A percentile compares a stretch with the other conserved stretches of the same genome.
Conservation (phyloP, 2,329 filamentous ascomycete genomes). For the Emergomyces pasteurianus region DNA sequence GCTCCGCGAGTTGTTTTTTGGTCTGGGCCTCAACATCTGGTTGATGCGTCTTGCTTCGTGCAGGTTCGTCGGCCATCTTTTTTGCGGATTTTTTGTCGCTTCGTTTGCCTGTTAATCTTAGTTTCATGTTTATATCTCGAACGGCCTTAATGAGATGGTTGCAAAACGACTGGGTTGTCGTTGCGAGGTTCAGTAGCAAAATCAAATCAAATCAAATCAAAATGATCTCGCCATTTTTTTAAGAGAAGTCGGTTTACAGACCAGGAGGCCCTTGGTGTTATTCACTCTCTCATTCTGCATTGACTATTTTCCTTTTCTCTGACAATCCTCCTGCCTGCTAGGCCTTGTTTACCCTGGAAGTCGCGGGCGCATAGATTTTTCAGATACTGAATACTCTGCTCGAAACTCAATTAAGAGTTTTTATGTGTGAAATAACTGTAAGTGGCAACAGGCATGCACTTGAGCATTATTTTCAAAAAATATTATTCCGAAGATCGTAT, state of each 20-base stretch:
- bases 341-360: neutral
- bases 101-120: too few species aligned
- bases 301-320: neutral
- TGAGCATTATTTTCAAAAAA: neutral
- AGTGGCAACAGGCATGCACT: neutral
- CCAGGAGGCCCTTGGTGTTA: neutral
- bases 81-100: too few species aligned
- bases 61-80: too few species aligned
- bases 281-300: neutral
- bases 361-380: too few species aligned
- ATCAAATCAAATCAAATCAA: neutral
- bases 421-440: neutral
- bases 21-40: too few species aligned
- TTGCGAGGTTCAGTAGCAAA: neutral
- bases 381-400: neutral
- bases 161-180: neutral
- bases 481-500: neutral
- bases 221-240: neutral
- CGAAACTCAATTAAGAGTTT: neutral
- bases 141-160: too few species aligned
- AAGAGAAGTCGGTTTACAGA: neutral
- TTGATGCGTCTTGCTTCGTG: too few species aligned
- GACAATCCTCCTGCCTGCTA: neutral
- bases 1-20: neutral
- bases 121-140: too few species aligned